Conservation (phyloP, 2,329 filamentous ascomycete genomes). For the Fusarium mexicanum region DNA sequence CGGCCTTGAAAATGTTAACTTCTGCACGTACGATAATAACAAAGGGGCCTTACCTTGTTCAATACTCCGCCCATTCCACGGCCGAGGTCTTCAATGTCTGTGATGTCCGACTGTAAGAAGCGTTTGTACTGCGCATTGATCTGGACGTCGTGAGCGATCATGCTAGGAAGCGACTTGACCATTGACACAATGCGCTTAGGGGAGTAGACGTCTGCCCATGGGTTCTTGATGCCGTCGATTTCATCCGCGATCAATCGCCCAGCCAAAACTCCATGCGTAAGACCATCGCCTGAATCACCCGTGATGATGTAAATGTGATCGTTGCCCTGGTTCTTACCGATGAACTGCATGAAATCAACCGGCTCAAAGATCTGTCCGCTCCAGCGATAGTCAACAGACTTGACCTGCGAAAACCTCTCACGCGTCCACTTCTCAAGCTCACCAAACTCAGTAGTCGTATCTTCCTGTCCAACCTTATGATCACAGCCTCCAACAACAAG, state of each 20-base stretch:
- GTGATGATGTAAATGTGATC: constrained; percentile 64
- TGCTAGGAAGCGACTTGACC: constrained; percentile 54
- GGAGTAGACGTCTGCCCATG: constrained; percentile 61
- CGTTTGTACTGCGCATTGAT: constrained; percentile 67
- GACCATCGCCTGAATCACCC: constrained; percentile 66
- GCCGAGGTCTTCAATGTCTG: constrained; percentile 64
- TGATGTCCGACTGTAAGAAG: constrained; percentile 62
- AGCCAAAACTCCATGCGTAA: constrained; percentile 65
- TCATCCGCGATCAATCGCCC: constrained; percentile 63
- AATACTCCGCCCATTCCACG: constrained; percentile 62
- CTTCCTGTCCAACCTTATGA: constrained; percentile 66
- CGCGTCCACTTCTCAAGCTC: constrained; percentile 64
- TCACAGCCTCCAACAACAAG: constrained; percentile 66
- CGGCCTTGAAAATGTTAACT: background rate
- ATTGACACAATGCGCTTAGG: constrained; percentile 59
- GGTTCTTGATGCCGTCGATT: constrained; percentile 59
- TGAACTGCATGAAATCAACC: constrained; percentile 64
- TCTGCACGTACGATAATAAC: rapidly evolving
- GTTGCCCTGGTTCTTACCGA: constrained; percentile 63
- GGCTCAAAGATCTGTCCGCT: constrained; percentile 67
- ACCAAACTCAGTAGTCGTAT: constrained; percentile 55
- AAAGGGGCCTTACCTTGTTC: constrained; percentile 48
- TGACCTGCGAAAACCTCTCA: constrained; percentile 61
- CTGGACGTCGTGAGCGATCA: constrained; percentile 62
- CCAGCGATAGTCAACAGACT: constrained; percentile 64